A percentile compares a stretch with the other conserved stretches of the same genome.
Conservation (phyloP, 1,284 basidiomycete genomes). For the Thecaphora frezii region DNA sequence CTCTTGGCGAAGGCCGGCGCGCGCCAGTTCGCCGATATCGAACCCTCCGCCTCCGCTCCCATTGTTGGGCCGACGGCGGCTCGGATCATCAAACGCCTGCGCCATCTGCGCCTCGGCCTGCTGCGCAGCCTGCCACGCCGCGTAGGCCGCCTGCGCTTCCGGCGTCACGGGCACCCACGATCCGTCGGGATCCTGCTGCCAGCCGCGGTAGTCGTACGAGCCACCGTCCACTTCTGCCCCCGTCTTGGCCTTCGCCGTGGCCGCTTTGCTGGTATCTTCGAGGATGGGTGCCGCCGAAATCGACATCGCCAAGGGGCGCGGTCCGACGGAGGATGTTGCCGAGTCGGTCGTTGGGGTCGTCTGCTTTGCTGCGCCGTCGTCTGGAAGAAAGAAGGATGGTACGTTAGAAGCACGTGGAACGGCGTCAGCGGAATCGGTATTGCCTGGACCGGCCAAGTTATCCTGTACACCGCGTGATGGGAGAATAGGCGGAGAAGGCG, state of each 20-base stretch:
- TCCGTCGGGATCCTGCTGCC: conserved; percentile 55
- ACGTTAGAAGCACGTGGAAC: no score
- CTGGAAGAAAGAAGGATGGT: no score
- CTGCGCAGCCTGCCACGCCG: conserved; percentile 18
- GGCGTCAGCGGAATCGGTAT: no score
- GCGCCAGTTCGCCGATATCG: conserved; percentile 2
- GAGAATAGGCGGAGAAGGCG: no score
- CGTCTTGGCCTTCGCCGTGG: not conserved
- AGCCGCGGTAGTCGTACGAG: conserved; percentile 42
- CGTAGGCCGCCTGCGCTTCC: conserved; percentile 47
- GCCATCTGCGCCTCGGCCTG: conserved; percentile 1
- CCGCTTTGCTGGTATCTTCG: no score
- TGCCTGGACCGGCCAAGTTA: no score
- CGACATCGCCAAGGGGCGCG: conserved; percentile 2
- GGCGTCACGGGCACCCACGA: conserved; percentile 55
- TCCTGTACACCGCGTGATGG: not conserved
- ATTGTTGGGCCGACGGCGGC: conserved; percentile 2
- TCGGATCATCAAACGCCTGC: conserved; percentile 4
- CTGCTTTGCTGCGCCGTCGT: not conserved
- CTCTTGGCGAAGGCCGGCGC: conserved; percentile 1
- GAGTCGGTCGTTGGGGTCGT: no score
- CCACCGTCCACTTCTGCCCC: not conserved
- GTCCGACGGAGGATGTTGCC: not conserved
- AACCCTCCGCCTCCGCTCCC: conserved; percentile 3
- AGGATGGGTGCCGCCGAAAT: conserved; percentile 45